Percentiles rank a stretch among this genome's conserved stretches.
These are phyloP conservation scores for Cutaneotrichosporon sp. DNA, from an alignment of 1,284 basidiomycete genomes.

Conservation along the genomic window DNA sequence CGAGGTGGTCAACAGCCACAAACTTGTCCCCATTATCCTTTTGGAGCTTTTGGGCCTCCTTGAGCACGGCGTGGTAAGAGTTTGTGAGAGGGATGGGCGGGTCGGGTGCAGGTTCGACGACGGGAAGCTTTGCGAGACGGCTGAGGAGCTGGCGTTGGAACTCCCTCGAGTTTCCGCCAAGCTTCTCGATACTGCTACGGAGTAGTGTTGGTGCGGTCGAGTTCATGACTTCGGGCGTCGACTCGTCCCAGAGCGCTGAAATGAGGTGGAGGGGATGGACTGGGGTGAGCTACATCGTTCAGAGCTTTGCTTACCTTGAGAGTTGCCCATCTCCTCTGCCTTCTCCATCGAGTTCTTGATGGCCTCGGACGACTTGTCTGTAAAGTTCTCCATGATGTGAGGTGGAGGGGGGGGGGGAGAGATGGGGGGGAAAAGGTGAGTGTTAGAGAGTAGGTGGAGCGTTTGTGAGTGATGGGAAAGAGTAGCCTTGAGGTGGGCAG, in stretches of 20 bases:
- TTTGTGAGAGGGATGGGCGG: constrained; percentile 66
- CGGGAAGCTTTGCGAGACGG: constrained; percentile 62
- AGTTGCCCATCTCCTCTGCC: constrained; percentile 51
- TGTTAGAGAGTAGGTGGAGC: neutral
- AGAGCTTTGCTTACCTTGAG: constrained; percentile 38
- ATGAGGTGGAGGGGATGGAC: constrained; percentile 54
- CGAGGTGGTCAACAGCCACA: constrained; percentile 83
- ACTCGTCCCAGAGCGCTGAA: constrained; percentile 49
- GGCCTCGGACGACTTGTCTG: constrained; percentile 55
- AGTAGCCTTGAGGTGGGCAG: neutral
- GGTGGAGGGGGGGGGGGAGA: neutral
- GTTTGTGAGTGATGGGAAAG: neutral
- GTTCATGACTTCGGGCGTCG: constrained; percentile 24
- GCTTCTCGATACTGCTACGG: constrained; percentile 44
- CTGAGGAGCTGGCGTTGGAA: constrained; percentile 49
- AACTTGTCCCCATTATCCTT: constrained; percentile 84
- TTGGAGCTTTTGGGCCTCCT: constrained; percentile 74
- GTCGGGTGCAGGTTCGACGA: constrained; percentile 80
- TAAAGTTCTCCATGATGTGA: constrained; percentile 51
- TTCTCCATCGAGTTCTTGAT: constrained; percentile 58
- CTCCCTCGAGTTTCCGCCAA: constrained; percentile 45
- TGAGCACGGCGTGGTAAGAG: constrained; percentile 66
- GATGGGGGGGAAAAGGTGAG: neutral
- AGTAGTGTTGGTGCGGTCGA: constrained; percentile 47
- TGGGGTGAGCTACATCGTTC: constrained; percentile 25